Percentiles rank a stretch among this genome's conserved stretches.
Evolutionary conservation across 139 green algal genomes (phyloP).

Genomic region (Picochlorum costavermella): DNA sequence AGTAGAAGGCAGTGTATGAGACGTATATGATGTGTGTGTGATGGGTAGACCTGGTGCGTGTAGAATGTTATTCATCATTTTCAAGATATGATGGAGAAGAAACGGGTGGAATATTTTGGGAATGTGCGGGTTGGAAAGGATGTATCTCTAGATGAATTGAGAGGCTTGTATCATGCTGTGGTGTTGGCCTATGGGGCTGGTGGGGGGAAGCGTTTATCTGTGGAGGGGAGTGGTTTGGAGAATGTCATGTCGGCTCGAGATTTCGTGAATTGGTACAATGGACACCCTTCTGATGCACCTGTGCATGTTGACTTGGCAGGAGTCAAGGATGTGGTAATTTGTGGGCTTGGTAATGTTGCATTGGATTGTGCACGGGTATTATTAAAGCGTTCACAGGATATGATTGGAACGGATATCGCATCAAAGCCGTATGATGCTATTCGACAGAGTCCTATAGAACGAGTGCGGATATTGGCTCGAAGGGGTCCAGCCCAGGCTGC

Average conservation of each 20-base stretch:
- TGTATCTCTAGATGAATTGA: slow-evolving; percentile 50
- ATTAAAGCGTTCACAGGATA: slow-evolving; percentile 40
- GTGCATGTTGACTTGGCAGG: slow-evolving; percentile 48
- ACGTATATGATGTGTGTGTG: background rate
- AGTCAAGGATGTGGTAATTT: slow-evolving; percentile 49
- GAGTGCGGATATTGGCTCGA: slow-evolving; percentile 76
- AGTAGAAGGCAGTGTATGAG: slow-evolving; percentile 18
- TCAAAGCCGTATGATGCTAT: slow-evolving; percentile 43
- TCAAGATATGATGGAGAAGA: slow-evolving; percentile 21
- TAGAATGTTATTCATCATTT: slow-evolving; percentile 89
- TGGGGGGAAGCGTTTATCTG: slow-evolving; percentile 61
- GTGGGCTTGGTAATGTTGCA: slow-evolving; percentile 85
- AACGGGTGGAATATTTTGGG: slow-evolving; percentile 58
- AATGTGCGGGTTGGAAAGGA: slow-evolving; percentile 62
- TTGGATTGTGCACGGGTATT: slow-evolving; percentile 90
- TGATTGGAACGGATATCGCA: slow-evolving; percentile 79
- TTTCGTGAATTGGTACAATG: slow-evolving; percentile 99
- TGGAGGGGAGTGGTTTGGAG: slow-evolving; percentile 63
- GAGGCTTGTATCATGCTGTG: slow-evolving; percentile 67
- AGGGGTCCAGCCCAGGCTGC: slow-evolving; percentile 74
- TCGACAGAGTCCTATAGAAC: slow-evolving; percentile 26
- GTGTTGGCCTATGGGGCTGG: slow-evolving; percentile 86
- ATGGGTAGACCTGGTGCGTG: background rate
- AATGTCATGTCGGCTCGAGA: slow-evolving; percentile 75
- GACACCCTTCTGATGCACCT: slow-evolving; percentile 64